These are phyloP conservation scores for Liriodendron chinense DNA, from an alignment of 164 flowering plant genomes.

Conservation along the genomic window DNA sequence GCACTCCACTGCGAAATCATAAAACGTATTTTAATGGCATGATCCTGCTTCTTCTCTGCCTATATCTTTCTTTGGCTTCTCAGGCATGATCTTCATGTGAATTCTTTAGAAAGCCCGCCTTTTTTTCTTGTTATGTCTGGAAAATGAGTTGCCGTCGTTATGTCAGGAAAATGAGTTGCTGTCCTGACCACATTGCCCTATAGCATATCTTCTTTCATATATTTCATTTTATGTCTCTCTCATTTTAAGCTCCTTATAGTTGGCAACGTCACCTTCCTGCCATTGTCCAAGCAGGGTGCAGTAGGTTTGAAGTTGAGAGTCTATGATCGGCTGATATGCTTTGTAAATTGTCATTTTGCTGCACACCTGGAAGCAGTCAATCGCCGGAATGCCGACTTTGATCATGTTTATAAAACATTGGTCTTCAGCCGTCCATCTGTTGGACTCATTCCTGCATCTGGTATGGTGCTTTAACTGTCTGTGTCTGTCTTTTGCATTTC, in stretches of 20 bases:
- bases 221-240: not conserved
- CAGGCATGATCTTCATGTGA: not conserved
- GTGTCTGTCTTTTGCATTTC: not conserved
- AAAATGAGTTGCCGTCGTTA: too few species aligned
- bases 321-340: conserved; percentile 81
- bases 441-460: conserved; percentile 55
- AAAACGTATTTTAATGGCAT: not conserved
- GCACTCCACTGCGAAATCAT: not conserved
- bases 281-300: conserved; percentile 66
- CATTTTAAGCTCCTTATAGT: not conserved
- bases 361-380: conserved; percentile 98
- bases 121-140: not conserved
- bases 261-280: not conserved
- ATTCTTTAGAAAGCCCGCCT: not conserved
- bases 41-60: not conserved
- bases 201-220: too few species aligned
- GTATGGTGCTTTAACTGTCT: conserved; percentile 32
- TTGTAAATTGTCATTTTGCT: conserved; percentile 96
- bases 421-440: conserved; percentile 67
- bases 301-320: conserved; percentile 95
- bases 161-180: not conserved
- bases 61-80: not conserved
- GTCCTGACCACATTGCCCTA: not conserved
- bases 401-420: conserved; percentile 78
- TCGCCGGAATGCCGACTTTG: conserved; percentile 96